Evolutionary conservation across 352 stramenopile genomes (phyloP), one percentile per base, ranked within the genome.

Genomic region (Phytopythium sindhum): DNA sequence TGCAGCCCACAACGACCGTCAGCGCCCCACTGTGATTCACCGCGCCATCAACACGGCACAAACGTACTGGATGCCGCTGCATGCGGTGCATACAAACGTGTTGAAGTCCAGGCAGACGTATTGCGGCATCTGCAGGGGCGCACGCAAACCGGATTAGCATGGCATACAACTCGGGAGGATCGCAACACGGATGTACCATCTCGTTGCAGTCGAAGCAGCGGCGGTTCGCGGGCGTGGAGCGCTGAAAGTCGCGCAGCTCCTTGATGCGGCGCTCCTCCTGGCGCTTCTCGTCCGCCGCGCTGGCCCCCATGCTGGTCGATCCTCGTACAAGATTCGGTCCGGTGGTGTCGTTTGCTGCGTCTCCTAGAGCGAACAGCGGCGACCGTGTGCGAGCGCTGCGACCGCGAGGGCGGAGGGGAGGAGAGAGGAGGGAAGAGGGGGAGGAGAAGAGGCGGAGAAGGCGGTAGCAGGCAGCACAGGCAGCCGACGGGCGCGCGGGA

Each of bases 41-140:
- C 26, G 15, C 60, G 21, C 55, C 39, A 37, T 14, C 28, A 19
- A n/a, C 57, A 2, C 51, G 35, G n/a, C 37, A 11, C 24, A 9
- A 35, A 79, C 86, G 75, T 74, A 96, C 88, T 98, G 92, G 70
- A 98, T 97, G 60, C 92, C 92, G 56, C 90, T 97, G 71, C 92
- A 98, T 1, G 89, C 78, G 26, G 92, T 98, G 78, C 92, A 98
- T n/a, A 97, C 89, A 58, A 97, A 98, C 35, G 91, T 98, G 67
- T 97, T 97, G 75, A 97, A 97, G 66, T 97, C 91, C 61, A 96
- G 70, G 51, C 90, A 95, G 44, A 98, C 77, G 65, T 97, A 98
- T 62, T 98, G 90, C 24, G 91, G 91, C 77, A 94, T 94, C 88
- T 96, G 63, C 45, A 17, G 11, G 56, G 12, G 39, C 11, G n/a